Percentiles rank a stretch among this genome's conserved stretches.
phyloP scores from a whole-genome alignment of 1,284 basidiomycete species.

The Austroboletus olivaceoglutinosus region DNA sequence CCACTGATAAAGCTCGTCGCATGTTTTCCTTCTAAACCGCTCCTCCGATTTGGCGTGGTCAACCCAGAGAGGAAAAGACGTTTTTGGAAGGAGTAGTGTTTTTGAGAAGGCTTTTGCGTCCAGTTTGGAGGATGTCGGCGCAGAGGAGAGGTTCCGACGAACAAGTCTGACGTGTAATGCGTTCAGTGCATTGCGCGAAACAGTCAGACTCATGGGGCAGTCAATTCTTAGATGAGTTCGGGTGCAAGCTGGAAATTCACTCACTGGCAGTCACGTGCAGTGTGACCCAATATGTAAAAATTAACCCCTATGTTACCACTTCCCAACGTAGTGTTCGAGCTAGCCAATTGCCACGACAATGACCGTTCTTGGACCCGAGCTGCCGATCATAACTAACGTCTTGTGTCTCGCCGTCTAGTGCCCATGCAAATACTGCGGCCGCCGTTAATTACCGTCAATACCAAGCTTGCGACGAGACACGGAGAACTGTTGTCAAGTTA shows the following conservation, averaged over 20 bases:
- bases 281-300: background rate
- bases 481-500: no score
- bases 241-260: background rate
- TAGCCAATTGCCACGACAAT: no score
- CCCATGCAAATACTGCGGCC: no score
- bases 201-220: constrained; percentile 17
- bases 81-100: constrained; percentile 84
- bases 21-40: constrained; percentile 64
- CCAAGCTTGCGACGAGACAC: no score
- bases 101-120: constrained; percentile 46
- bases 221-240: background rate
- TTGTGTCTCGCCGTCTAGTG: no score
- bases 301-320: background rate
- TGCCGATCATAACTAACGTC: no score
- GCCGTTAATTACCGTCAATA: no score
- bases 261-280: background rate
- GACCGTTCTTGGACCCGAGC: no score
- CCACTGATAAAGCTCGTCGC: constrained; percentile 79
- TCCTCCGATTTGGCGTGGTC: constrained; percentile 66
- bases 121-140: constrained; percentile 1
- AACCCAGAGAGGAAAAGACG: constrained; percentile 74
- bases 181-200: constrained; percentile 16
- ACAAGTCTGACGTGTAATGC: constrained; percentile 6
- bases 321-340: no score
- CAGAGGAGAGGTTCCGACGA: constrained; percentile 18